A percentile compares a stretch with the other conserved stretches of the same genome.
Evolutionary conservation across 176 grass and related monocot species (phyloP).

Genomic region (Thinopyrum elongatum): DNA sequence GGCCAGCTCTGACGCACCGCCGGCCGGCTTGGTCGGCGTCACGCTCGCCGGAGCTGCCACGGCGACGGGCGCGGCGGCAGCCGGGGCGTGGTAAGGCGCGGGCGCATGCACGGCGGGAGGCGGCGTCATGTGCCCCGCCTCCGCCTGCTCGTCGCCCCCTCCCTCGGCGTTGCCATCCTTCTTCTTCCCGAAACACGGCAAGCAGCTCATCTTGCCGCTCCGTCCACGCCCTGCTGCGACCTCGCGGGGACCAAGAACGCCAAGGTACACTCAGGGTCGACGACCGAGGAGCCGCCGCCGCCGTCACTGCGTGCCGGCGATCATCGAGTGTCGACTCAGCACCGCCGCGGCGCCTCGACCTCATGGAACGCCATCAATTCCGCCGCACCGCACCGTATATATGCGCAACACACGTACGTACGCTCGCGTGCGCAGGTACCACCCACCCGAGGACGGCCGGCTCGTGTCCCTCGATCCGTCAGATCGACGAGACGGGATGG

Average conservation of each 20-base stretch:
- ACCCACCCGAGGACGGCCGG: too few relatives aligned
- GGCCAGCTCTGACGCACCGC: neutral
- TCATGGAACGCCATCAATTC: conserved; percentile 31
- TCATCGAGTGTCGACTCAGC: conserved; percentile 27
- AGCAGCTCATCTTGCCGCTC: conserved; percentile 61
- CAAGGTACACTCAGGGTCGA: neutral
- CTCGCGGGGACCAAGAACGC: neutral
- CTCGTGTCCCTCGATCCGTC: too few relatives aligned
- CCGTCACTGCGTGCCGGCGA: conserved; percentile 24
- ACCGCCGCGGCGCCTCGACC: conserved; percentile 8
- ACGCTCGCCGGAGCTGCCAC: neutral
- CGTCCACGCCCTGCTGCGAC: conserved; percentile 10
- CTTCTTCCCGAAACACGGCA: conserved; percentile 60
- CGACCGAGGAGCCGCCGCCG: conserved; percentile 24
- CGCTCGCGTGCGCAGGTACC: too few relatives aligned
- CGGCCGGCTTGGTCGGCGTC: neutral
- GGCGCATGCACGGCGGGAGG: neutral
- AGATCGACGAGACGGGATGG: neutral
- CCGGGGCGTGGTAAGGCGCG: neutral
- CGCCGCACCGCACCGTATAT: neutral
- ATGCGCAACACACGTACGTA: neutral
- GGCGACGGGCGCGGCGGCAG: neutral
- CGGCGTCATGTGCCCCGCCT: conserved; percentile 25
- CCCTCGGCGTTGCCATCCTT: neutral
- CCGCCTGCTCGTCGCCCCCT: neutral